Evolutionary conservation across 176 grass and related monocot genomes (phyloP).

Genomic region (Hsuehochloa calcarea): DNA sequence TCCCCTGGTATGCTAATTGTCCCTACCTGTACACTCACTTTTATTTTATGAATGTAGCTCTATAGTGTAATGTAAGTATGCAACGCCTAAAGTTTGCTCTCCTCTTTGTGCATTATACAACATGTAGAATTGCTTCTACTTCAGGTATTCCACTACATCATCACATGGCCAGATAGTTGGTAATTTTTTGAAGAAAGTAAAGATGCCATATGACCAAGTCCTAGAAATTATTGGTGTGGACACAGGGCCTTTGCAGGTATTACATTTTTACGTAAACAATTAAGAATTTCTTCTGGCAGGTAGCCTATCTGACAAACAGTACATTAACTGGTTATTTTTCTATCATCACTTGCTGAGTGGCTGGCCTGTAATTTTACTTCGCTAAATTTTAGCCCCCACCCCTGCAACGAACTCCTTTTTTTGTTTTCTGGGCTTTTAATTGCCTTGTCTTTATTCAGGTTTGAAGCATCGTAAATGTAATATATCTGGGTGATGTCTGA

Average conservation of each 20-base stretch:
- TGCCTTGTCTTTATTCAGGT: not conserved
- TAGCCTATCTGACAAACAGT: not conserved
- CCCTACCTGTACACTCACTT: not conserved
- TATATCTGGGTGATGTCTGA: not conserved
- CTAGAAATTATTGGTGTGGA: constrained; percentile 72
- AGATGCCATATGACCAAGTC: constrained; percentile 50
- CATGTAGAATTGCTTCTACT: not conserved
- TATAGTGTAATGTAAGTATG: not conserved
- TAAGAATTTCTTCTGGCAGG: not conserved
- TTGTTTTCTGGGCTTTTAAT: not conserved
- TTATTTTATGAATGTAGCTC: not conserved
- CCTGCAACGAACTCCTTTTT: not conserved
- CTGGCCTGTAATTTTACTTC: not conserved
- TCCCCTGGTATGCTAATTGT: constrained; percentile 60
- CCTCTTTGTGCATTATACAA: not conserved
- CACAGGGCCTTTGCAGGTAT: constrained; percentile 69
- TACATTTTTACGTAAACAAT: not conserved
- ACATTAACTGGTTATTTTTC: not conserved
- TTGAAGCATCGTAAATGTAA: not conserved
- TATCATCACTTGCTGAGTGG: not conserved
- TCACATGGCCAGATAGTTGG: constrained; percentile 40
- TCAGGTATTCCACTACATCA: constrained; percentile 70
- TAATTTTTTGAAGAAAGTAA: constrained; percentile 77
- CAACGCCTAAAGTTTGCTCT: not conserved
- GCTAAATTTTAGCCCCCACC: not conserved